A percentile compares a stretch with the other conserved stretches of the same genome.
Evolutionary conservation across 441 rosid species (phyloP).

Genomic region (Gossypium davidsonii): DNA sequence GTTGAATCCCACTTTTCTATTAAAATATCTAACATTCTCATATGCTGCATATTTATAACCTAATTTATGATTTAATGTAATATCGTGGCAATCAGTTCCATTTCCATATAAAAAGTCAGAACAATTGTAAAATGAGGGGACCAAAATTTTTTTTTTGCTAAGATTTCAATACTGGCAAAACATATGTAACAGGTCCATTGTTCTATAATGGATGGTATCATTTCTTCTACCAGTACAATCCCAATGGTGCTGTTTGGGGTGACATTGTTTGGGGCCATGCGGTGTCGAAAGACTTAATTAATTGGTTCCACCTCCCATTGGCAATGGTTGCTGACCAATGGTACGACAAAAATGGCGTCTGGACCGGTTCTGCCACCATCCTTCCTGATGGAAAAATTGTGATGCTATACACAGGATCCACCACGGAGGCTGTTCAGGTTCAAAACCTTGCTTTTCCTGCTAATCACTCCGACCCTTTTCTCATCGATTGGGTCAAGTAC

Average conservation of each 20-base stretch:
- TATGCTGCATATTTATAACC: not conserved
- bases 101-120: not conserved
- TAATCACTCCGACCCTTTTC: slow-evolving; percentile 69
- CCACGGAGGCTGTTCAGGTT: slow-evolving; percentile 63
- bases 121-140: not conserved
- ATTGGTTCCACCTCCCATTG: slow-evolving; percentile 76
- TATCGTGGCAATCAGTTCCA: not conserved
- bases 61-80: not conserved
- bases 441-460: slow-evolving; percentile 91
- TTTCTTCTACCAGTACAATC: slow-evolving; percentile 88
- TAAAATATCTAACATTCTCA: too few relatives aligned
- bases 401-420: slow-evolving; percentile 83
- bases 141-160: not conserved
- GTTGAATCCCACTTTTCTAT: too few relatives aligned
- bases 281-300: slow-evolving; percentile 73
- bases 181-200: slow-evolving; percentile 57
- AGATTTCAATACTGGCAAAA: not conserved
- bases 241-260: slow-evolving; percentile 83
- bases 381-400: slow-evolving; percentile 65
- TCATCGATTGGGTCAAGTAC: slow-evolving; percentile 69
- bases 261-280: slow-evolving; percentile 96
- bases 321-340: slow-evolving; percentile 83
- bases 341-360: slow-evolving; percentile 89
- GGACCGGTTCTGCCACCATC: slow-evolving; percentile 89
- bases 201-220: slow-evolving; percentile 89